Evolutionary conservation across 495 filamentous ascomycete species (phyloP).

Genomic region (Jackrogersella minutella): DNA sequence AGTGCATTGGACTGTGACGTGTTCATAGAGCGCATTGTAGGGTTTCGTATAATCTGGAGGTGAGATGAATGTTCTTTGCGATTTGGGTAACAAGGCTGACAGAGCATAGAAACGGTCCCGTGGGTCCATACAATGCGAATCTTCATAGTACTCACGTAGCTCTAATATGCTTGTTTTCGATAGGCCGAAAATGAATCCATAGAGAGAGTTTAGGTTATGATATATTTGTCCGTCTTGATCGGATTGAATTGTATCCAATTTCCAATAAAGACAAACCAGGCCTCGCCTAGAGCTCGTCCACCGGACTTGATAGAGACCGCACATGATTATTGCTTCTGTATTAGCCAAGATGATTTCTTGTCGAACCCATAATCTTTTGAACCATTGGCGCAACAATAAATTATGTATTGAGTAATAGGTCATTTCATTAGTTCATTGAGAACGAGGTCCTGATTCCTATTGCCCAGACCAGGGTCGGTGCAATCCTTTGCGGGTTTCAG

Average conservation of each 20-base stretch:
- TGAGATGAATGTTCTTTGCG: not conserved
- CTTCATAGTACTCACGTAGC: not conserved
- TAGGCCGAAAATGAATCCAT: not conserved
- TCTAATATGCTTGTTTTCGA: not conserved
- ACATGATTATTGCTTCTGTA: slow-evolving; percentile 15
- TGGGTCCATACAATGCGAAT: slow-evolving; percentile 8
- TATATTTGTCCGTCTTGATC: not conserved
- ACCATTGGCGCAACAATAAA: slow-evolving; percentile 20
- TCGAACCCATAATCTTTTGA: slow-evolving; percentile 29
- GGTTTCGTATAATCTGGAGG: slow-evolving; percentile 15
- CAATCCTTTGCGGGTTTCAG: not conserved
- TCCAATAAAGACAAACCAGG: not conserved
- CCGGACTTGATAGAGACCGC: slow-evolving; percentile 5
- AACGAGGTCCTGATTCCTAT: not conserved
- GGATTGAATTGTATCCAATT: not conserved
- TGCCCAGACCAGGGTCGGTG: not conserved
- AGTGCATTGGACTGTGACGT: not conserved
- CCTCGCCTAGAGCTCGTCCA: slow-evolving; percentile 20
- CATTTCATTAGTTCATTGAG: not conserved
- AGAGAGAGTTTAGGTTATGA: not conserved
- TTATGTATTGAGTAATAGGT: slow-evolving; percentile 1
- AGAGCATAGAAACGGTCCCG: slow-evolving; percentile 21
- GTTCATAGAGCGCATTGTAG: slow-evolving; percentile 6
- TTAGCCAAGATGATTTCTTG: slow-evolving; percentile 30
- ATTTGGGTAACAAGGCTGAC: not conserved